Evolutionary conservation across 1,284 basidiomycete species (phyloP), one percentile per base, ranked within the genome.

Genomic region (Ceraceosorus bombacis): DNA sequence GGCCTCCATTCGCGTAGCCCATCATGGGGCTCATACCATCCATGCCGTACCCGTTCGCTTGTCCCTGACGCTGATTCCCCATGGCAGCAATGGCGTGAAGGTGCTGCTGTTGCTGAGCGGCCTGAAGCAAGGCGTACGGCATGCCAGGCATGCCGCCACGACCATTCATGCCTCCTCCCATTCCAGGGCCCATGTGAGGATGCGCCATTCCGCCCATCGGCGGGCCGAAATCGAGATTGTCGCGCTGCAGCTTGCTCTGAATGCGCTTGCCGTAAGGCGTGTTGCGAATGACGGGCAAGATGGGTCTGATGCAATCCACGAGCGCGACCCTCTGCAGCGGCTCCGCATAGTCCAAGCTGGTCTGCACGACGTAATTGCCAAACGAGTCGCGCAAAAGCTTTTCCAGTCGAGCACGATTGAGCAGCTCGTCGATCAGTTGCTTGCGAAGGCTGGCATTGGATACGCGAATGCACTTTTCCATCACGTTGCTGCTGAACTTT

Each of bases 391-490:
- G 86, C 65, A 98, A 81, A 50, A 99, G 82, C 79, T 97, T 96
- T 81, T 99, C 95, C 53, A 99, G 82, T 63, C 92, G 87, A 53
- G 89, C 88, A 65, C 93, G 88, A 80, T 96, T 95, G 62, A 97
- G 83, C 56, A 98, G 83, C 80, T 99, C 95, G 71, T 92, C 90
- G 65, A 99, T 93, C 65, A 99, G 84, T 78, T 91, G 85, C 81
- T 95, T 95, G 62, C 95, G 86, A 50, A 93, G 90, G 75, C 80
- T 88, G 63, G 91, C 90, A 79, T 97, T 93, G 55, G 95, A 93
- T 54, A 98, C 95, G 56, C 95, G 92, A 74, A 99, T 85, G 79
- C 95, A 99, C 89, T 93, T 92, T 79, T 91, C 89, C 69, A 93
- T 90, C 61, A 92, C 89, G 78, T 93, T 93, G 61, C 88, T 95